Base-by-base conservation (phyloP, 805 yeast genomes). In the Candida palmyrensis region DNA sequence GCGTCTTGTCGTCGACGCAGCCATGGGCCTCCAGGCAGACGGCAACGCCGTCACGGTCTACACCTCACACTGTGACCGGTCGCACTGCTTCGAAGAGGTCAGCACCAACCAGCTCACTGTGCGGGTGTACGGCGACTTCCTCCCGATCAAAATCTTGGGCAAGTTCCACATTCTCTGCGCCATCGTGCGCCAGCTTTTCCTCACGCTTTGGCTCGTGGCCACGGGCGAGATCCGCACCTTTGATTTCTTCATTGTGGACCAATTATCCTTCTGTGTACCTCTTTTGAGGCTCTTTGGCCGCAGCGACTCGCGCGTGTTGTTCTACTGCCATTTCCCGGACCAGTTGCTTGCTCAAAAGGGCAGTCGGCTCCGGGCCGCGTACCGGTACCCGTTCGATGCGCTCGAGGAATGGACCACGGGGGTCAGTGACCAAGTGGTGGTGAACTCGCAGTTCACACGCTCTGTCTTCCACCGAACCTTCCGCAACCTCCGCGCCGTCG, bases 281-380 rank as follows among this genome's bases (percentile, higher is more conserved):
- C 42, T 89, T 11, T 46, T 92, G 14, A 77, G 49, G 42, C 52
- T 58, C 39, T 74, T 55, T 52, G 66, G 61, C 41, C 41, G 34
- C 35, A 55, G 44, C 1, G 35, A 57, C 6, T 54, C 82, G 2
- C 74, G 75, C 32, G 70, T 84, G 3, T 59, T 92, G 32, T 92
- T 90, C 52, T 92, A 92, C 57, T 89, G 98, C 49, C 99, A 92
- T 62, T 90, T 90, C 56, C 98, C 99, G 0, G 99, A 92, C 56
- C 82, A 82, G 50, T 65, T 82, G 30, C 62, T 90, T 27, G 81
- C 96, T 0, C 38, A 41, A 25, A 79, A 80, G 33, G 62, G 70
- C 3, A 62, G 79, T 2, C 18, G 68, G 1, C 18, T 82, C 6
- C 80, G 87, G 47, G 62, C 59, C 39, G 31, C 83, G 0, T 92